Conservation (phyloP, 305 asterid genomes). For the Fraxinus angustifolia region DNA sequence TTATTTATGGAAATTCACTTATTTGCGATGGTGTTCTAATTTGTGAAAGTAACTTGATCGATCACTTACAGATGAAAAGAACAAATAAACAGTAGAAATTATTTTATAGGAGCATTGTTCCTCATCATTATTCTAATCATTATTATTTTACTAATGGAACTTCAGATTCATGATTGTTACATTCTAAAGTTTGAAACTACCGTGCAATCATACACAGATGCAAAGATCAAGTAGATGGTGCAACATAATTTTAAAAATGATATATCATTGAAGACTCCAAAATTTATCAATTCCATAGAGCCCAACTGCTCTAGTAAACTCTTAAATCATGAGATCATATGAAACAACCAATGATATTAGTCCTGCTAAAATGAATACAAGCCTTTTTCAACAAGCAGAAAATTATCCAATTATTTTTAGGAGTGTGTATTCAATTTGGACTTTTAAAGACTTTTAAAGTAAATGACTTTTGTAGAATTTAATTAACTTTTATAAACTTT, state of each 20-base stretch:
- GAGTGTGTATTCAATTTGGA: neutral
- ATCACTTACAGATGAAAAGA: neutral
- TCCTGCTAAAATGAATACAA: neutral
- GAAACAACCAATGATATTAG: neutral
- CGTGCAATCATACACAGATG: neutral
- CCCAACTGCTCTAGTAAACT: neutral
- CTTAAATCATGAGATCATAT: neutral
- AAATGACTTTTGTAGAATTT: neutral
- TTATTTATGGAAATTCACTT: neutral
- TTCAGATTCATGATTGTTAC: neutral
- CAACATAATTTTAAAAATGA: neutral
- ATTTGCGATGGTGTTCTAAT: neutral
- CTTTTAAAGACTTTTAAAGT: neutral
- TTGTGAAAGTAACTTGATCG: neutral
- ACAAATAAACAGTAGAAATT: neutral
- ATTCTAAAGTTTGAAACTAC: neutral
- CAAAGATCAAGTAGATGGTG: neutral
- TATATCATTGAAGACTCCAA: neutral
- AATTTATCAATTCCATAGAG: neutral
- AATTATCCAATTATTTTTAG: neutral
- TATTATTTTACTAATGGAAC: neutral
- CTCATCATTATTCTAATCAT: neutral
- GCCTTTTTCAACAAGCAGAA: neutral
- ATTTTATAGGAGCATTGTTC: neutral
- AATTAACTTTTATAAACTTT: neutral